phyloP scores from a whole-genome alignment of 371 early-diverging fungal genomes.

The Enteropsectra breve region DNA sequence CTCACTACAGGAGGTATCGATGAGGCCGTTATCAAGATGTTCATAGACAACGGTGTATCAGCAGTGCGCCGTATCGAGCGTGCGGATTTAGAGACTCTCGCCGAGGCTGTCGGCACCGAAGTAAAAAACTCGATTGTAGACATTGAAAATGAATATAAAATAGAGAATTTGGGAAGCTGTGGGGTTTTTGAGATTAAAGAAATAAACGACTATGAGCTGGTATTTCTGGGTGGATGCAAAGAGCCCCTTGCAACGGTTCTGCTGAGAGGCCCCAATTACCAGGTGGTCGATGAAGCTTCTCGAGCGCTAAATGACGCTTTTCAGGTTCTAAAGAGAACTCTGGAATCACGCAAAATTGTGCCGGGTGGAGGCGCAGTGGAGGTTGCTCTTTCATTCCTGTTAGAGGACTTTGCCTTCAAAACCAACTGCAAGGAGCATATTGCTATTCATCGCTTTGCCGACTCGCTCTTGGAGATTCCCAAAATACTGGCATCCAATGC shows the following conservation, averaged over 20 bases:
- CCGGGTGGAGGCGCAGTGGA: constrained; percentile 99
- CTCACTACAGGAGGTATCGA: constrained; percentile 97
- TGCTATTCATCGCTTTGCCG: constrained; percentile 92
- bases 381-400: constrained; percentile 82
- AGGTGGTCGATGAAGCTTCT: constrained; percentile 95
- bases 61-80: constrained; percentile 89
- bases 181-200: constrained; percentile 68
- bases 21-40: constrained; percentile 87
- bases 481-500: constrained; percentile 95
- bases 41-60: constrained; percentile 80
- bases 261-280: constrained; percentile 83
- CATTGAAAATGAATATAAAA: constrained; percentile 1
- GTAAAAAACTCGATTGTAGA: constrained; percentile 70
- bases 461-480: constrained; percentile 85
- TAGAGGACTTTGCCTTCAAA: constrained; percentile 84
- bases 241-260: constrained; percentile 8
- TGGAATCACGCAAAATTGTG: constrained; percentile 81
- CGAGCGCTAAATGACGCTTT: constrained; percentile 89
- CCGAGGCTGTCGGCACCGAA: constrained; percentile 86
- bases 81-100: constrained; percentile 90
- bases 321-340: constrained; percentile 88
- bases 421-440: constrained; percentile 77
- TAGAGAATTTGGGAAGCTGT: constrained; percentile 68
- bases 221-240: constrained; percentile 72
- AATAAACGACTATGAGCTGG: constrained; percentile 79